Base-by-base conservation (phyloP, 331 rosid genomes). In the Quercus phellos region DNA sequence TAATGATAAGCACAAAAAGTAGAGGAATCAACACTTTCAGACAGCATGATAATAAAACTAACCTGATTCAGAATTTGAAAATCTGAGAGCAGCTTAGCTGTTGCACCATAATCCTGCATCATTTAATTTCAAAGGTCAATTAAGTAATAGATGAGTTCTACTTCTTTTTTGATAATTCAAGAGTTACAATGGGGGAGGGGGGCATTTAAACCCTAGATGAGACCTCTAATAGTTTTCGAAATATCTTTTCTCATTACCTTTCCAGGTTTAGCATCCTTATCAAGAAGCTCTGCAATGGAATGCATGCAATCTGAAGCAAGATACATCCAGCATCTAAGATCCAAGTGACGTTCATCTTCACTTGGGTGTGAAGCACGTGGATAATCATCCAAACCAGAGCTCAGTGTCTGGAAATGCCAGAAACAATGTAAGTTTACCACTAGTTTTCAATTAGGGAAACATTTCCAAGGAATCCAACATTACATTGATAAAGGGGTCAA, bases 321-420 rank as follows among this genome's bases (percentile, higher is more conserved):
- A 76, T 85, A 89, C 97, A 94, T 92, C 98, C 99, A 94, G 79
- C 95, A 92, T 75, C 99, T 88, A 74, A 94, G 97, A 87, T 92
- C 99, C 80, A 94, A 17, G 66, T 94, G 99, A 72, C 88, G 96
- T 67, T 94, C 99, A 81, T 94, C 99, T 55, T 70, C 79, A 78
- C 84, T 87, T 59, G 99, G 99, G 81, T 94, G 99, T 53, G 99
- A 92, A 80, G 98, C 89, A 67, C 98, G 97, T 22, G 99, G 99
- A 87, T 92, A 94, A 85, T 94, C 99, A 86, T 94, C 99, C 82
- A 92, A 84, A 59, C 99, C 97, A 76, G 98, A 94, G 79, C 95
- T 69, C 76, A 94, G 90, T 19, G 99, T 83, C 98, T 94, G 86
- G 77, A 78, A 68, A 85, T 77, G 75, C 42, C 81, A 84, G 42